These are phyloP conservation scores for Chaetomiaceae sp. DNA, from an alignment of 2,329 filamentous ascomycete species.

Conservation along the genomic window DNA sequence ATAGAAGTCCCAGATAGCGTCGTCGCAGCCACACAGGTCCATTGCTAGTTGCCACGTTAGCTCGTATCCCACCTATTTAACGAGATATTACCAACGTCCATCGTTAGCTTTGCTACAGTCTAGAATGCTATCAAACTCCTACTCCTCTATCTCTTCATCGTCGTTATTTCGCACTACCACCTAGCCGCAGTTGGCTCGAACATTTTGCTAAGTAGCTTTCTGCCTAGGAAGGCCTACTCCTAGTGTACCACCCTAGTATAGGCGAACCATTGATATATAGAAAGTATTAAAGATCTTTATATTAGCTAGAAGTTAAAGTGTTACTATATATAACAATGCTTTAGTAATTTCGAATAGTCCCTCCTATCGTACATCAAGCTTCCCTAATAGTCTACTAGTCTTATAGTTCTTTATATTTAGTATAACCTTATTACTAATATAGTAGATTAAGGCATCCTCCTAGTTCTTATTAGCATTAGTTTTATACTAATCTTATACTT, in stretches of 20 bases:
- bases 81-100: neutral
- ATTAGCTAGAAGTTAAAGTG: neutral
- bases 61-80: neutral
- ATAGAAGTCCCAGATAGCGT: neutral
- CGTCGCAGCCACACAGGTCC: no score
- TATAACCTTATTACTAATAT: neutral
- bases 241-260: neutral
- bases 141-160: neutral
- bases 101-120: neutral
- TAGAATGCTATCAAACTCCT: neutral
- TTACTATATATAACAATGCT: neutral
- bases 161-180: neutral
- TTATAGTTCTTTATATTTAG: neutral
- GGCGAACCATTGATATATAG: neutral
- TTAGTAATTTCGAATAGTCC: neutral
- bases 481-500: neutral
- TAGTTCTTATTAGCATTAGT: neutral
- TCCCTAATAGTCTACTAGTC: neutral
- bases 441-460: neutral
- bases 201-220: neutral
- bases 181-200: neutral
- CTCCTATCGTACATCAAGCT: neutral
- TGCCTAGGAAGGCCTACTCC: neutral
- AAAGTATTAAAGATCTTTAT: slow-evolving; percentile 3
- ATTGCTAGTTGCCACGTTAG: neutral